Percentiles rank a stretch among this genome's conserved stretches.
Evolutionary conservation across 129 eudicot genomes (phyloP).

Genomic region (Silybum marianum): DNA sequence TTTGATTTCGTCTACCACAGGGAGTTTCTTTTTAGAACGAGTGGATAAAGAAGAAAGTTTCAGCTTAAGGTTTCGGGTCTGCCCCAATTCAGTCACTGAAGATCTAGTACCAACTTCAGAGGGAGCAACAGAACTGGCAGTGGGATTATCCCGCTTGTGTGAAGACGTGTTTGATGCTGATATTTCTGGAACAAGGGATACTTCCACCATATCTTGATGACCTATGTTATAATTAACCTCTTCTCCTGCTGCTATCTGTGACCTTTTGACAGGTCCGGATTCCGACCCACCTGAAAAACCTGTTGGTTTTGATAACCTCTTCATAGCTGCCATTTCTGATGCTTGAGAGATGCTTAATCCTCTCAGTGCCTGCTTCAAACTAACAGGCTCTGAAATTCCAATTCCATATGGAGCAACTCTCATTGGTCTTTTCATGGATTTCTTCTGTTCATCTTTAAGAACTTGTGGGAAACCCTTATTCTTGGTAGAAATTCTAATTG

Average conservation of each 20-base stretch:
- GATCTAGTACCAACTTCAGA: slow-evolving; percentile 10
- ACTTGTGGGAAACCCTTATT: slow-evolving; percentile 32
- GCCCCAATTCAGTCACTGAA: slow-evolving; percentile 25
- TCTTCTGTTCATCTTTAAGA: slow-evolving; percentile 46
- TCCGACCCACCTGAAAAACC: slow-evolving; percentile 42
- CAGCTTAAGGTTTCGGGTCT: slow-evolving; percentile 36
- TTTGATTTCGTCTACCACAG: slow-evolving; percentile 44
- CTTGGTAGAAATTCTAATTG: slow-evolving; percentile 52
- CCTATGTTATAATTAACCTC: slow-evolving; percentile 40
- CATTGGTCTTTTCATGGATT: slow-evolving; percentile 78
- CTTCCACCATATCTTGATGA: slow-evolving; percentile 44
- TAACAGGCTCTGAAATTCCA: slow-evolving; percentile 66
- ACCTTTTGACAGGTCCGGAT: slow-evolving; percentile 39
- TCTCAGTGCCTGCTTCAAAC: slow-evolving; percentile 86
- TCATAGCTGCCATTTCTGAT: slow-evolving; percentile 87
- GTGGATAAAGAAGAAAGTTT: slow-evolving; percentile 41
- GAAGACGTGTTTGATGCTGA: slow-evolving; percentile 25
- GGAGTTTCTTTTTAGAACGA: slow-evolving; percentile 43
- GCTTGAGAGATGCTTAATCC: slow-evolving; percentile 95
- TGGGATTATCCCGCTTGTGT: slow-evolving; percentile 19
- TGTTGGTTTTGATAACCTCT: slow-evolving; percentile 53
- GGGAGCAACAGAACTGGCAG: slow-evolving; percentile 14
- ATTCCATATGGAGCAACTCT: slow-evolving; percentile 52
- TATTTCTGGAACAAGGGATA: slow-evolving; percentile 57
- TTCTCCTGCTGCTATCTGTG: slow-evolving; percentile 50